Base-by-base conservation (phyloP, 108 stramenopile species). In the Cyclotella choctawhatcheeana region DNA sequence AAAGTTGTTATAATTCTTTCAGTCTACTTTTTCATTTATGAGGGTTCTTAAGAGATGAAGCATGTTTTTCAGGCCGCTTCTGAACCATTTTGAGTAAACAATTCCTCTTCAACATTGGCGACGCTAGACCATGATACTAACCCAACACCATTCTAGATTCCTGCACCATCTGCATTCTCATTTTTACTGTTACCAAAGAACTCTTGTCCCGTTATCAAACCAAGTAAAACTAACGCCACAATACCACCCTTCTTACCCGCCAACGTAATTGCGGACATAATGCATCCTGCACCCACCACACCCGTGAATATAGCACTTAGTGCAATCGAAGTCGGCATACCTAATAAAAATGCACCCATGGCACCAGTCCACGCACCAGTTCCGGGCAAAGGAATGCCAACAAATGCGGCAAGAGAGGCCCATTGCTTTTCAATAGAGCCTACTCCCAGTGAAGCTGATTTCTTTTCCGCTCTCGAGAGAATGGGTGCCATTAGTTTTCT, bases 341-440 rank as follows among this genome's bases (percentile, higher is more conserved):
- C 94, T 40, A 98, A 72, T 40, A 98, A 59, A 75, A 93, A 96
- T 24, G 97, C 94, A 16, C 89, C 94, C 94, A 97, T 95, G 20
- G 97, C 97, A 27, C 97, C 97, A 18, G 97, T 98, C 97, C 97
- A 98, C 17, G 97, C 97, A 29, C 97, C 97, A 26, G 97, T 98
- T 74, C 97, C 97, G 3, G 97, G 97, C 14, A 98, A 82, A 22
- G 97, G 97, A 74, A 98, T 92, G 48, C 97, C 97, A 18, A 98
- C 97, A 79, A 98, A 98, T 27, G 92, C 87, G 26, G 96, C 96
- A 18, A 98, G 71, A 18, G 96, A 94, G 26, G 89, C 88, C 92
- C 94, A 95, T 56, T 95, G 92, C 53, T 90, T 88, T 58, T 92
- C 82, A 40, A 88, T 44, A 10, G 88, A 89, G 37, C 93, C 90